These are phyloP conservation scores for Orbilia javanica DNA, from an alignment of 2,329 filamentous ascomycete species.

Conservation along the genomic window DNA sequence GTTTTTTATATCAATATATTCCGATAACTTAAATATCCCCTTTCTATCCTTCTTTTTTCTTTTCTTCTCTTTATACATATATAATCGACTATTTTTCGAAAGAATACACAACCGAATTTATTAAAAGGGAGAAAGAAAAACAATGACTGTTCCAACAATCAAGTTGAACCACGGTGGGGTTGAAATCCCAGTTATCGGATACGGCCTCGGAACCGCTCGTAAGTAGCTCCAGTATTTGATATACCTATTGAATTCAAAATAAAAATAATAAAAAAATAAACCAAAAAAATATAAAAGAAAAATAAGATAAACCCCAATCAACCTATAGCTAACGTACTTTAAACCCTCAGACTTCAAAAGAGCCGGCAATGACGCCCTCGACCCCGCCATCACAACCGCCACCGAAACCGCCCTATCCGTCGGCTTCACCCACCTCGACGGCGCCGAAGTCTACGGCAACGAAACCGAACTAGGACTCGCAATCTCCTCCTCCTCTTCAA, in stretches of 20 bases:
- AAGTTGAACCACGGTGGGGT: slow-evolving; percentile 33
- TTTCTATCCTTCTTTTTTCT: no score
- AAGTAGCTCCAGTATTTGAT: slow-evolving; percentile 15
- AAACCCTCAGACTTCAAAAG: slow-evolving; percentile 65
- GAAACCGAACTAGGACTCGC: slow-evolving; percentile 78
- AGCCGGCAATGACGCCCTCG: slow-evolving; percentile 64
- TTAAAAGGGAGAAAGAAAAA: no score
- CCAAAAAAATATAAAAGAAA: no score
- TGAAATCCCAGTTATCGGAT: slow-evolving; percentile 39
- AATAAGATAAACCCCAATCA: no score
- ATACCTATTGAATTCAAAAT: background rate
- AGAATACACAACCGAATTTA: no score
- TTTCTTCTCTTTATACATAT: no score
- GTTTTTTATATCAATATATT: no score
- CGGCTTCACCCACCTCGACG: slow-evolving; percentile 80
- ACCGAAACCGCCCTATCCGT: slow-evolving; percentile 74
- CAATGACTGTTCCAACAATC: slow-evolving; percentile 7
- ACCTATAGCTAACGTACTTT: background rate
- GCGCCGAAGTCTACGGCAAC: slow-evolving; percentile 77
- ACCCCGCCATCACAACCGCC: slow-evolving; percentile 66
- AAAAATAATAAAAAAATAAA: background rate
- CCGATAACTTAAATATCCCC: background rate
- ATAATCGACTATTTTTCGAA: background rate
- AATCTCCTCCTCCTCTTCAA: slow-evolving; percentile 72
- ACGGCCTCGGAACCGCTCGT: slow-evolving; percentile 54